Base-by-base conservation (phyloP, 768 basidiomycete species). In the Serendipita vermifera region DNA sequence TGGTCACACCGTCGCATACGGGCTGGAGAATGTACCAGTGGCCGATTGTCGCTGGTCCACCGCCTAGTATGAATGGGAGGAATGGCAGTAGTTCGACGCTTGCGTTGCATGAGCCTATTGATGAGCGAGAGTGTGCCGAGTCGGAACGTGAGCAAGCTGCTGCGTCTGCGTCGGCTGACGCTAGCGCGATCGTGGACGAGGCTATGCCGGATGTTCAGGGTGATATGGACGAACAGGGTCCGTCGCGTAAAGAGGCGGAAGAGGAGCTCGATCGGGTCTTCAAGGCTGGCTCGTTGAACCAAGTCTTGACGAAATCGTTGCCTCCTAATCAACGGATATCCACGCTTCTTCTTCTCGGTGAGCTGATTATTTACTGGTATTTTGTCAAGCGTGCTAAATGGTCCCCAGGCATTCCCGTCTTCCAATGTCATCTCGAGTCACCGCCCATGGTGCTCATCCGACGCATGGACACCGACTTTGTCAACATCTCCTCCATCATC, bases 401-500 rank as follows among this genome's bases (percentile, higher is more conserved):
- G 36, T 17, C 11, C 14, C 33, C 24, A 43, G 56, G 43, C 14
- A 81, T 87, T 56, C 77, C 82, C 35, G 83, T 87, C 51, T 87
- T 85, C 67, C 82, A 83, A 64, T 83, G 80, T 67, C 72, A 69
- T 54, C 73, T 86, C 7, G 79, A 77, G 36, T 66, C 74, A 5
- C 71, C 72, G 53, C 38, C 54, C 5, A 69, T 75, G 31, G 26
- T 33, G 29, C 71, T 87, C 43, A 68, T 86, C 60, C 79, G 85
- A 62, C 80, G 85, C 60, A 79, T 86, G 55, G 85, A 87, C 68
- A 83, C 83, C 32, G 83, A 85, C 63, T 87, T 83, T 61, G 83
- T 87, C 62, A 83, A 87, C 65, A 72, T 86, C 41, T 75, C 81
- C 38, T 74, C 78, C 20, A 76, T 85, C 46, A 66, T 76, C 3